Evolutionary conservation across 2,329 filamentous ascomycete species (phyloP).

Genomic region (Decorospora gaudefroyi): DNA sequence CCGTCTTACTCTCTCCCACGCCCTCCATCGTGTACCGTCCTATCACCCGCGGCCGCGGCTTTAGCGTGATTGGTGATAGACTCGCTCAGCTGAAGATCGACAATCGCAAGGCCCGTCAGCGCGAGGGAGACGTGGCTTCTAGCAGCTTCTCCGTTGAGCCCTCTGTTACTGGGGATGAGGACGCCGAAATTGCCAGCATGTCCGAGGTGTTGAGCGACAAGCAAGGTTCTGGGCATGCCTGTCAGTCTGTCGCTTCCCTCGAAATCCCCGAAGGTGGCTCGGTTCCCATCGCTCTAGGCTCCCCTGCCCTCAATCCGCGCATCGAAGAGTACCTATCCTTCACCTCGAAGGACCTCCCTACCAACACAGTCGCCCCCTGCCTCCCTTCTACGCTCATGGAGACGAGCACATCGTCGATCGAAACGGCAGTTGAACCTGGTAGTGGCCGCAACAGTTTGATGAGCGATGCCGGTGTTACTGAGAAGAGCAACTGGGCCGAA

Average conservation of each 20-base stretch:
- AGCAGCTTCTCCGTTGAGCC: conserved; percentile 26
- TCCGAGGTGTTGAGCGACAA: conserved; percentile 26
- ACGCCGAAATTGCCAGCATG: conserved; percentile 20
- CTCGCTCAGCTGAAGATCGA: conserved; percentile 67
- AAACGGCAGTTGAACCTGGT: conserved; percentile 14
- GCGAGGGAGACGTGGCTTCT: conserved; percentile 24
- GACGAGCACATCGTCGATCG: conserved; percentile 13
- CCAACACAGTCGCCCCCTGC: conserved; percentile 20
- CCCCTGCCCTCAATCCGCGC: conserved; percentile 32
- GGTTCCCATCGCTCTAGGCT: conserved; percentile 37
- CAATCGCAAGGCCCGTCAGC: conserved; percentile 16
- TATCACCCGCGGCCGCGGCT: conserved; percentile 53
- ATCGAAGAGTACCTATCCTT: conserved; percentile 39
- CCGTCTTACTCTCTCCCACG: conserved; percentile 33
- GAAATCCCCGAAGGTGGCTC: conserved; percentile 13
- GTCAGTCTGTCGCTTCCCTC: conserved; percentile 18
- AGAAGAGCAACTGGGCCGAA: conserved; percentile 44
- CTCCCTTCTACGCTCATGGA: conserved; percentile 22
- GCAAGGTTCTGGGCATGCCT: conserved; percentile 6
- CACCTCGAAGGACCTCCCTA: conserved; percentile 34
- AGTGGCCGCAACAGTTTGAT: conserved; percentile 21
- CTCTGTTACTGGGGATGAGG: conserved; percentile 26
- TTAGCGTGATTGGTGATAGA: conserved; percentile 84
- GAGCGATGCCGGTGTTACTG: conserved; percentile 35
- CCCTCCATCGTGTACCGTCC: conserved; percentile 27